Evolutionary conservation across 768 basidiomycete genomes (phyloP), one percentile per base, ranked within the genome.

Genomic region (Phlegmacium glaucopus): DNA sequence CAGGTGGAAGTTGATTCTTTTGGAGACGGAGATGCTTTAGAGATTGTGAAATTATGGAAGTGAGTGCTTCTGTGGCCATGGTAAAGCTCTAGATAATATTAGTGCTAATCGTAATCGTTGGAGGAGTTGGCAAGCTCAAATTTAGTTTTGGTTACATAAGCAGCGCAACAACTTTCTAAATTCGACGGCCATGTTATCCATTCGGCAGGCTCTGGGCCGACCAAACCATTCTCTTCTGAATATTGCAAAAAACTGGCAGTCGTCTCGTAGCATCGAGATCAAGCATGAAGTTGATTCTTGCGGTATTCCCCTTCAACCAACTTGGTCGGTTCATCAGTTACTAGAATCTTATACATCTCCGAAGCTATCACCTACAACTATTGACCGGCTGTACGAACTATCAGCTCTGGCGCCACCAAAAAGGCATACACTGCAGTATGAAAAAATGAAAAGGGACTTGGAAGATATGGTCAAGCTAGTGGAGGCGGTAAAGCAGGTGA

Each of bases 241-340:
- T 22, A 5, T 22, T 22, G 22, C 5, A 2, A 22, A 22, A 22
- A 22, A 22, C 22, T 5, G 22, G 22, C 22, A 22, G 22, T 22
- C 22, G 22, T 22, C 22, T 22, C 22, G 2, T 22, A 22, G 22
- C 22, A 22, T 22, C 48, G 43, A 42, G 8, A 11, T 51, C 48
- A 44, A 42, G 8, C 52, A 54, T 34, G 57, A 67, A 42, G 74
- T 74, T 2, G 87, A 90, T 55, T 63, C 74, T 4, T 78, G 69
- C 47, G 84, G 82, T 13, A 79, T 91, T 47, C 90, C 90, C 5
- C 48, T 72, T 0, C 63, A 67, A 38, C 83, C 90, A 16, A 83
- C 85, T 1, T 92, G 90, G 90, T 92, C 90, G 44, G 83, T 93
- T 39, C 75, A 83, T 56, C 69, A 83, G 40, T 75, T 92, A 8